Evolutionary conservation across 495 filamentous ascomycete species (phyloP).

Genomic region (Xylaria intraflava): DNA sequence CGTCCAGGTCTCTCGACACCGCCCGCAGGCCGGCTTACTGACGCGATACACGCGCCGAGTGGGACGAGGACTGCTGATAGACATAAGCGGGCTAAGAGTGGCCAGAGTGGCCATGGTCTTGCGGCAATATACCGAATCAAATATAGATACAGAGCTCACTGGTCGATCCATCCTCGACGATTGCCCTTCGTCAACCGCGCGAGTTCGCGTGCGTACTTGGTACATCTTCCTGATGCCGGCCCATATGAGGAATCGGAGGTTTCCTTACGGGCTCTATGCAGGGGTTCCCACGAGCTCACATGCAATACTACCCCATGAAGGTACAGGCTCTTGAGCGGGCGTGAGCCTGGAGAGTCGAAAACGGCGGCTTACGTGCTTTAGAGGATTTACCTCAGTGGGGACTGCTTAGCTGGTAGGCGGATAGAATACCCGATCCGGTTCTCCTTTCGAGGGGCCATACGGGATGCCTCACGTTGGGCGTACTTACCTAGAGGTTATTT

Average conservation of each 20-base stretch:
- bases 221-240: not conserved
- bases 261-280: conserved; percentile 4
- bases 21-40: not conserved
- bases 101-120: not conserved
- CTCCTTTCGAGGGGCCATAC: not conserved
- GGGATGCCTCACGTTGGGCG: not conserved
- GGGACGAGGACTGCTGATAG: too few species aligned
- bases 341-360: not conserved
- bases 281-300: conserved; percentile 7
- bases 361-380: not conserved
- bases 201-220: too few species aligned
- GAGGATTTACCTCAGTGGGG: not conserved
- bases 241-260: not conserved
- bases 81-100: too few species aligned
- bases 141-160: not conserved
- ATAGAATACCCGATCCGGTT: not conserved
- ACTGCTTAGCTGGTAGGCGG: not conserved
- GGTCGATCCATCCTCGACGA: not conserved
- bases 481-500: too few species aligned
- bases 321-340: not conserved
- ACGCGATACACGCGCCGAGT: too few species aligned
- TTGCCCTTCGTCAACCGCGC: too few species aligned
- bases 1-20: not conserved
- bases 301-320: conserved; percentile 1
- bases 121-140: not conserved